Evolutionary conservation across 2,329 filamentous ascomycete genomes (phyloP).

Genomic region (Helotiales sp.): DNA sequence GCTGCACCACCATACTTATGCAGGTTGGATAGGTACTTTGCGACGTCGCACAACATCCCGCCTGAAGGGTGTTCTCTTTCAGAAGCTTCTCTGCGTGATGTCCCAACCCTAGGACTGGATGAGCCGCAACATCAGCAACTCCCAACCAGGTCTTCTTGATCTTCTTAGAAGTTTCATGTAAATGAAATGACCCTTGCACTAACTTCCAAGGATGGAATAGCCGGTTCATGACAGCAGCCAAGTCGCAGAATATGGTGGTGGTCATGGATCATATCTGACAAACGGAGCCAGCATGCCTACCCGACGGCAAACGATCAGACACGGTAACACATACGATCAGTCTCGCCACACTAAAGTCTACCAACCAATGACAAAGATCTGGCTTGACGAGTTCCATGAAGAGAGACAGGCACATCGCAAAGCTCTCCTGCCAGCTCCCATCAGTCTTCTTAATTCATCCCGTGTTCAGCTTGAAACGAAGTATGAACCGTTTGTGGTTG

Average conservation of each 20-base stretch:
- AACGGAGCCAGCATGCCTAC: background rate
- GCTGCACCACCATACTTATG: background rate
- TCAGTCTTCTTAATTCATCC: background rate
- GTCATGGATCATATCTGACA: background rate
- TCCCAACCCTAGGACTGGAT: background rate
- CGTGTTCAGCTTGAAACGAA: background rate
- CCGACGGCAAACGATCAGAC: background rate
- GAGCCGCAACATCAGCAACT: background rate
- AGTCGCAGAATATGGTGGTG: background rate
- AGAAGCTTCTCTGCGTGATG: background rate
- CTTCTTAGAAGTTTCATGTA: constrained; percentile 1
- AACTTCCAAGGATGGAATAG: background rate
- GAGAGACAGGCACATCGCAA: background rate
- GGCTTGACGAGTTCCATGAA: background rate
- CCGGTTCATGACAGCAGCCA: background rate
- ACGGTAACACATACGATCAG: background rate
- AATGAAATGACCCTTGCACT: background rate
- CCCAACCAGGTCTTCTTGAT: background rate
- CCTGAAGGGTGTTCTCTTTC: background rate
- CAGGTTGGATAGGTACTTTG: constrained; percentile 10
- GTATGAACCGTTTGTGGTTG: background rate
- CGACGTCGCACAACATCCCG: constrained; percentile 16
- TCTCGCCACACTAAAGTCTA: background rate
- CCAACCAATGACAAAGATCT: background rate
- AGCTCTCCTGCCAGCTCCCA: background rate